Conservation (phyloP, 2,329 filamentous ascomycete species). For the Didymella pinodella region DNA sequence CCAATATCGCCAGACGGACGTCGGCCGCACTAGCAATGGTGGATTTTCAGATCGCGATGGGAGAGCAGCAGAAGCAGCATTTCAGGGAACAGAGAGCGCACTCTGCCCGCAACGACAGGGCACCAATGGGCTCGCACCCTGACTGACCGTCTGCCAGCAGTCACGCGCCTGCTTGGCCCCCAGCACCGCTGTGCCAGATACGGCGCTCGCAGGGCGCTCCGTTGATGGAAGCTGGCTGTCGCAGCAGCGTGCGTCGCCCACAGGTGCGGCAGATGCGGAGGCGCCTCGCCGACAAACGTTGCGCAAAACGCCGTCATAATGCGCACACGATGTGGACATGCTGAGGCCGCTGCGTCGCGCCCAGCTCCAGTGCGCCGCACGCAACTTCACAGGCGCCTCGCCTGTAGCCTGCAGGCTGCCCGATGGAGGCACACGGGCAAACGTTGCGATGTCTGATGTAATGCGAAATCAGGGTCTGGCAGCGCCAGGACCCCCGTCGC, state of each 20-base stretch:
- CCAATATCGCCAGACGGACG: constrained; percentile 13
- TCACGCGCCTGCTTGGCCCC: constrained; percentile 14
- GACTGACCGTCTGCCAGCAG: constrained; percentile 13
- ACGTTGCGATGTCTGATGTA: constrained; percentile 34
- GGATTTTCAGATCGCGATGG: constrained; percentile 18
- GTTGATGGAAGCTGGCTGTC: constrained; percentile 1
- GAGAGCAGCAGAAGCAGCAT: constrained; percentile 7
- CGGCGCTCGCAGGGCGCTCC: constrained; percentile 7
- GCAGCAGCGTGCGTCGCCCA: neutral
- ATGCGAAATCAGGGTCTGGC: constrained; percentile 34
- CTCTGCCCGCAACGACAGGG: constrained; percentile 14
- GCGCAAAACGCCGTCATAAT: neutral
- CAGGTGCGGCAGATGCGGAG: constrained; percentile 1
- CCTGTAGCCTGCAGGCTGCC: constrained; percentile 6
- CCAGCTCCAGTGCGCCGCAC: constrained; percentile 4
- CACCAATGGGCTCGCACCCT: constrained; percentile 11
- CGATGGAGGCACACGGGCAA: constrained; percentile 13
- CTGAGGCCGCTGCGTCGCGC: neutral
- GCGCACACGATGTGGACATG: constrained; percentile 1
- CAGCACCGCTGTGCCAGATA: neutral
- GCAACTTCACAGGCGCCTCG: constrained; percentile 4
- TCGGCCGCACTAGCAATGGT: constrained; percentile 21
- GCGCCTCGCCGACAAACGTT: neutral
- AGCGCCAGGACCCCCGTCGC: neutral
- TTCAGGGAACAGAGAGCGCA: constrained; percentile 13